Evolutionary conservation across 192 early-diverging fungal species (phyloP).

Genomic region (Coemansia sp.): DNA sequence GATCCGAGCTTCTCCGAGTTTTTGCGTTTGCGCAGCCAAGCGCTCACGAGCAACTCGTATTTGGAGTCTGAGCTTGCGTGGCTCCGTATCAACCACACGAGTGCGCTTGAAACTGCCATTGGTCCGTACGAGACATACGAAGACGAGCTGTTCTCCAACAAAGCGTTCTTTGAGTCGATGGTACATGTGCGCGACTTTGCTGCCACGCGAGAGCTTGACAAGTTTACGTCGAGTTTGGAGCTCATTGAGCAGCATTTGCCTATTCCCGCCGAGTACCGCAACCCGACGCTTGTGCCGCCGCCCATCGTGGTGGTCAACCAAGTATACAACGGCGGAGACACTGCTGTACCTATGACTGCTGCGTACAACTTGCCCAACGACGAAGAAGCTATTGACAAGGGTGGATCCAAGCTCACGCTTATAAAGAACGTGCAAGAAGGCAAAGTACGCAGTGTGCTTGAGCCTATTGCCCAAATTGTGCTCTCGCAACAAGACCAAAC

Average conservation of each 20-base stretch:
- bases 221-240: conserved; percentile 63
- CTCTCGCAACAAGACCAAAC: conserved; percentile 49
- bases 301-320: conserved; percentile 76
- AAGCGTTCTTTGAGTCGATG: conserved; percentile 68
- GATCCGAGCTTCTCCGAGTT: conserved; percentile 58
- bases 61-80: conserved; percentile 67
- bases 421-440: conserved; percentile 77
- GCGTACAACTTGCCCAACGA: conserved; percentile 79
- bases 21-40: conserved; percentile 55
- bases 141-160: conserved; percentile 62
- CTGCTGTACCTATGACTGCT: conserved; percentile 70
- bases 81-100: conserved; percentile 62
- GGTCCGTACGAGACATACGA: conserved; percentile 76
- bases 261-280: conserved; percentile 63
- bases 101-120: conserved; percentile 63
- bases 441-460: conserved; percentile 62
- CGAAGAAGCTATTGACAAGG: conserved; percentile 66
- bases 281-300: conserved; percentile 59
- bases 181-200: conserved; percentile 65
- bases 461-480: conserved; percentile 60
- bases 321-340: conserved; percentile 68
- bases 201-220: conserved; percentile 57
- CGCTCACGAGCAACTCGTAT: conserved; percentile 64
- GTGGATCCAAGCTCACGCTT: conserved; percentile 66
- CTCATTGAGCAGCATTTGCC: conserved; percentile 66